Evolutionary conservation across 495 filamentous ascomycete genomes (phyloP).

Genomic region (Xanthoparmelia taractica): DNA sequence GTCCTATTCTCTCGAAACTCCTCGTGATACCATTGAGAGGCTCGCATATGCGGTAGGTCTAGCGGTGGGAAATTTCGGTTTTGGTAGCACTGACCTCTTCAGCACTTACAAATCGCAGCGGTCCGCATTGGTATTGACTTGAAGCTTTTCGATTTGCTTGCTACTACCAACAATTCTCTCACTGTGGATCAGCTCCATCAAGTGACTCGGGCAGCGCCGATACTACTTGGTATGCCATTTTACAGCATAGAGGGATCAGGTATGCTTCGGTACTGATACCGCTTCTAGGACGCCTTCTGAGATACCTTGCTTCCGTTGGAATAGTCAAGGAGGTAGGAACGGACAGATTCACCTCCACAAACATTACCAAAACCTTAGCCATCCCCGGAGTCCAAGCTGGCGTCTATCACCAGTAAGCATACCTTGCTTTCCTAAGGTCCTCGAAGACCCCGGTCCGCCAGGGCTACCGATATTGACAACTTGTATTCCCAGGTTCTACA

Average conservation of each 20-base stretch:
- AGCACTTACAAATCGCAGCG: not conserved
- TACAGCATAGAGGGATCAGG: not conserved
- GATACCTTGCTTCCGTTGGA: constrained; percentile 37
- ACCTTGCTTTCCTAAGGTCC: too few species aligned
- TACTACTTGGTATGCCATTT: not conserved
- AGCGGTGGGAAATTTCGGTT: too few species aligned
- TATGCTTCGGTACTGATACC: too few species aligned
- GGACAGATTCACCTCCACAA: constrained; percentile 33
- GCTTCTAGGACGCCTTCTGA: constrained; percentile 42
- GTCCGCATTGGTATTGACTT: constrained; percentile 34
- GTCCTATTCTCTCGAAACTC: too few species aligned
- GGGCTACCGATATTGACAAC: too few species aligned
- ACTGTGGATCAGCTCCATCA: too few species aligned
- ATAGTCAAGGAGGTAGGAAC: constrained; percentile 32
- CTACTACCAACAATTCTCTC: constrained; percentile 25
- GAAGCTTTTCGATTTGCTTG: constrained; percentile 32
- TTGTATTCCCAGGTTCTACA: too few species aligned
- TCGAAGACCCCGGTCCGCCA: too few species aligned
- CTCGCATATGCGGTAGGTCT: too few species aligned
- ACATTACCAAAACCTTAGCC: constrained; percentile 31
- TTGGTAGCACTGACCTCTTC: too few species aligned
- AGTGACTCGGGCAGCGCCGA: too few species aligned
- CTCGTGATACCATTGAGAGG: too few species aligned
- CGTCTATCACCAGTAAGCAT: constrained; percentile 29
- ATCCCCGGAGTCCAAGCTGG: constrained; percentile 28